Percentiles rank a stretch among this genome's conserved stretches.
These are phyloP conservation scores for Nemania sp. DNA, from an alignment of 2,329 filamentous ascomycete genomes.

Conservation along the genomic window DNA sequence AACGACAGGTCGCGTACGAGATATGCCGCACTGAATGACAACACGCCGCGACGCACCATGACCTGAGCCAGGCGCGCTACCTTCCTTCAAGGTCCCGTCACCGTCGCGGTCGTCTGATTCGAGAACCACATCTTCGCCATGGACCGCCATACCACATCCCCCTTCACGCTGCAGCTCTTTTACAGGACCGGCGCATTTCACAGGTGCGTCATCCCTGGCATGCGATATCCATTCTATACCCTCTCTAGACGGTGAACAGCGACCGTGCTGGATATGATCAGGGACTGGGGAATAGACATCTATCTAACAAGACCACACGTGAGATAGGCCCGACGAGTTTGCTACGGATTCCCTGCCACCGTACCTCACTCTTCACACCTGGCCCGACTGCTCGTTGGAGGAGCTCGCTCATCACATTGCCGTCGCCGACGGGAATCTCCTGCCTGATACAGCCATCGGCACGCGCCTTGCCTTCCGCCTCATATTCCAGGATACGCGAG, in stretches of 20 bases:
- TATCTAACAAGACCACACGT: conserved; percentile 24
- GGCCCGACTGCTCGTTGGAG: conserved; percentile 77
- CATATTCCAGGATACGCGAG: conserved; percentile 75
- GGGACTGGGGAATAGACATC: not conserved
- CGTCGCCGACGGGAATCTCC: conserved; percentile 59
- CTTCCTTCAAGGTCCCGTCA: not conserved
- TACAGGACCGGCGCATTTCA: conserved; percentile 77
- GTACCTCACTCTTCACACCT: conserved; percentile 82
- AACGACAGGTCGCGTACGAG: not conserved
- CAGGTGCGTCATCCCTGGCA: conserved; percentile 51
- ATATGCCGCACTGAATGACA: not conserved
- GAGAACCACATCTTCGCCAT: conserved; percentile 11
- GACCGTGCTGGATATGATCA: not conserved
- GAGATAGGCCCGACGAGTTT: conserved; percentile 70
- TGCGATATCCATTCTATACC: conserved; percentile 13
- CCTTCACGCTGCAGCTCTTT: conserved; percentile 85
- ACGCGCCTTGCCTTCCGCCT: conserved; percentile 87
- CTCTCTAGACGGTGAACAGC: not conserved
- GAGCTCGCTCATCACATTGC: conserved; percentile 81
- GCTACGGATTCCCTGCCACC: conserved; percentile 61
- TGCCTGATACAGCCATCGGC: conserved; percentile 76
- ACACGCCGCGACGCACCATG: conserved; percentile 26
- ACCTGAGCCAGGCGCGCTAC: conserved; percentile 26
- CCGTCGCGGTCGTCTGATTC: conserved; percentile 17
- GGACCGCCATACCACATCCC: conserved; percentile 72